phyloP scores from a whole-genome alignment of 1,284 basidiomycete genomes.

The Stygiomarasmius scandens region DNA sequence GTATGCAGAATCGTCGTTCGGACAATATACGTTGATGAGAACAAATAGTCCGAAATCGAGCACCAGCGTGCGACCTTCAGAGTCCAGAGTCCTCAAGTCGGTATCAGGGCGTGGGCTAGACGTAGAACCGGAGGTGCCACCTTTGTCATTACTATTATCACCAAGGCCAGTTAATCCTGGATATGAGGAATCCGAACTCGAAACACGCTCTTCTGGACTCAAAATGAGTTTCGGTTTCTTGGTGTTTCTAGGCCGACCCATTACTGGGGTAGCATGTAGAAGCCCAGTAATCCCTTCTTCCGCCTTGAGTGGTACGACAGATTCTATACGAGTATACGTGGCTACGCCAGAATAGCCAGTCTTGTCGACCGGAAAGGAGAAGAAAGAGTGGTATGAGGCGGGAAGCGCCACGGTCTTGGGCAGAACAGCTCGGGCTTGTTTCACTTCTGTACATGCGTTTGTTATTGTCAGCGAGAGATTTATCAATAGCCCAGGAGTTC shows the following conservation, averaged over 20 bases:
- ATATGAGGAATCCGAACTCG: constrained; percentile 48
- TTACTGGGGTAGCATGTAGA: constrained; percentile 45
- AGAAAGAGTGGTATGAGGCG: constrained; percentile 78
- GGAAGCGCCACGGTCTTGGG: constrained; percentile 74
- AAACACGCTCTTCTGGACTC: constrained; percentile 59
- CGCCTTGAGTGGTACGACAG: constrained; percentile 71
- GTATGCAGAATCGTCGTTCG: constrained; percentile 82
- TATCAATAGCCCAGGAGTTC: background rate
- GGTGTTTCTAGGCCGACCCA: background rate
- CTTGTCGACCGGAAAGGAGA: constrained; percentile 78
- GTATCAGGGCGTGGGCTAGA: constrained; percentile 11
- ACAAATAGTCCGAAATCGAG: constrained; percentile 93
- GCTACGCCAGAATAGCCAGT: constrained; percentile 91
- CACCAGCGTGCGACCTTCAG: constrained; percentile 80
- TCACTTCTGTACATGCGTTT: constrained; percentile 70
- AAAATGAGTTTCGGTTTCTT: constrained; percentile 37
- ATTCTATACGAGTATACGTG: constrained; percentile 67
- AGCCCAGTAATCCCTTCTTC: constrained; percentile 86
- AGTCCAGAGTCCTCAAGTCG: constrained; percentile 65
- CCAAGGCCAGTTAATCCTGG: constrained; percentile 26
- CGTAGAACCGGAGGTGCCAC: constrained; percentile 21
- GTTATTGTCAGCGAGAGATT: too few relatives aligned
- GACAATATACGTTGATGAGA: constrained; percentile 97
- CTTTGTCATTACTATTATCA: constrained; percentile 32
- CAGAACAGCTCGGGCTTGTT: constrained; percentile 71